phyloP scores from a whole-genome alignment of 129 eudicot species.

The Gnaphalium uliginosum region DNA sequence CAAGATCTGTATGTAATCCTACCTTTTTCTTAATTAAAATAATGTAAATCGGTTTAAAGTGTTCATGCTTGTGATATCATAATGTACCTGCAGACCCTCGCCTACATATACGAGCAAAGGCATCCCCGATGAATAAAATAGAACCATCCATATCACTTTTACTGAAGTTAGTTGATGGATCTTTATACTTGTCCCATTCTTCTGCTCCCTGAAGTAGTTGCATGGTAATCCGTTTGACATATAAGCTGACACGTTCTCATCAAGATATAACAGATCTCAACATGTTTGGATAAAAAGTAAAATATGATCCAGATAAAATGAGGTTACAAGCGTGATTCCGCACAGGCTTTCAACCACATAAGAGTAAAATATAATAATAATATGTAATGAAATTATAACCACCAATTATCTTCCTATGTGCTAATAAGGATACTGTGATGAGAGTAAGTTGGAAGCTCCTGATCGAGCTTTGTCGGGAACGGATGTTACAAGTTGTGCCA shows the following conservation, averaged over 20 bases:
- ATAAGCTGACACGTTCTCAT: slow-evolving; percentile 54
- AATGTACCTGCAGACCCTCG: slow-evolving; percentile 87
- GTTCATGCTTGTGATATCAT: slow-evolving; percentile 13
- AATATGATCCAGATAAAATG: slow-evolving; percentile 10
- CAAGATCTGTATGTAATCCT: background rate
- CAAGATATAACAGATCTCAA: slow-evolving; percentile 41
- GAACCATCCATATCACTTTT: slow-evolving; percentile 41
- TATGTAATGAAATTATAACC: background rate
- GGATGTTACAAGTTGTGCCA: slow-evolving; percentile 76
- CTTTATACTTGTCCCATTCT: slow-evolving; percentile 42
- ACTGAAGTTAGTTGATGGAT: slow-evolving; percentile 21
- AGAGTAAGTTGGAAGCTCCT: slow-evolving; percentile 67
- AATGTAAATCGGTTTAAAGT: background rate
- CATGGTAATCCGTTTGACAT: slow-evolving; percentile 58
- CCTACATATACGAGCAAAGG: slow-evolving; percentile 76
- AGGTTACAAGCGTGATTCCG: slow-evolving; percentile 4
- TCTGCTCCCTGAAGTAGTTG: slow-evolving; percentile 77
- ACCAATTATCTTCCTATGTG: slow-evolving; percentile 9
- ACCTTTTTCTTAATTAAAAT: background rate
- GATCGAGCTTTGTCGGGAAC: slow-evolving; percentile 85
- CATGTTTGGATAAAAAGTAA: slow-evolving; percentile 16
- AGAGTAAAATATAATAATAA: background rate
- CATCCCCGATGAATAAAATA: slow-evolving; percentile 65
- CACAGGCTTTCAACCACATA: background rate
- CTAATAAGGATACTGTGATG: slow-evolving; percentile 82